Base-by-base conservation (phyloP, 2,329 filamentous ascomycete genomes). In the Hypoxylon sp. region DNA sequence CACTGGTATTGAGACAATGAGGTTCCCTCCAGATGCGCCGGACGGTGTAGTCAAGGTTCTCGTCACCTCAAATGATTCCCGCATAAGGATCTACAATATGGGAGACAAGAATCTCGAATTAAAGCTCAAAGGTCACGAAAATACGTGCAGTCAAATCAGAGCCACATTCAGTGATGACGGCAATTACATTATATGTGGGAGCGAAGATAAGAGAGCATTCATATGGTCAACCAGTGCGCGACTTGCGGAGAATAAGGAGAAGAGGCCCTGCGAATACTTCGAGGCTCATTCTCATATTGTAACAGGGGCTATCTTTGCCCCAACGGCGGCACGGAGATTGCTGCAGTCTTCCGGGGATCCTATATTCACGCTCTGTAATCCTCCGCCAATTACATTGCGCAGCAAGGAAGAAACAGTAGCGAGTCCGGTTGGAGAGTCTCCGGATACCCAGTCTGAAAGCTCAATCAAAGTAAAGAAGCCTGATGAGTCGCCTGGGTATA, bases 281-380 rank as follows among this genome's bases (percentile, higher is more conserved):
- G 94, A 97, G 75, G 94, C 95, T 0, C 94, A 98, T 77, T 89
- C 92, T 0, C 90, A 93, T 21, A 93, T 97, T 65, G 94, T 97
- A 2, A 98, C 95, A 0, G 92, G 91, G n/a, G 93, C 95, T 1
- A 82, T 96, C 3, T 91, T 98, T 76, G 95, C 95, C 0, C 95
- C 96, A 0, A 87, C 88, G 0, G 89, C 88, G 74, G 94, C 93
- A 10, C 88, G 93, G 63, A 91, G 92, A 75, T 84, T 96, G 1
- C 86, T 99, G 0, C 90, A 92, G 55, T 87, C 88, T 13, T 97
- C 94, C 0, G 92, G 93, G 61, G 94, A 99, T 77, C 94, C 96
- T 1, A 88, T 99, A n/a, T 99, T 94, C 78, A 94, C 98, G 74
- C 85, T 98, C 0, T 98, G 96, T 84, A 98, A 98, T 74, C 96